Evolutionary conservation across 2,329 filamentous ascomycete species (phyloP).

Genomic region (Aspergillus versicolor): DNA sequence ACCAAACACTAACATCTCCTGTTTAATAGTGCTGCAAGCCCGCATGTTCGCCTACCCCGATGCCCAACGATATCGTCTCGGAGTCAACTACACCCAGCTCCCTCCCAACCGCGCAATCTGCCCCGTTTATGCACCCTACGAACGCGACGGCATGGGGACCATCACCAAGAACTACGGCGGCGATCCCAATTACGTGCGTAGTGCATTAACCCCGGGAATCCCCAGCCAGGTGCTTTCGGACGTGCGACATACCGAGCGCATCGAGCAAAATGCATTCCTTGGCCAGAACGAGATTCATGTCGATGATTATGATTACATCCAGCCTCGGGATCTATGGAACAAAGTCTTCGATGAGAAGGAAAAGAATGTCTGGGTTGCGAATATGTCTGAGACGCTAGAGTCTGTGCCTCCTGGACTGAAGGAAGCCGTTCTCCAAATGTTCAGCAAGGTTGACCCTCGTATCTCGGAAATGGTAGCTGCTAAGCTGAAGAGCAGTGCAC

Average conservation of each 20-base stretch:
- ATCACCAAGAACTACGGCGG: conserved; percentile 56
- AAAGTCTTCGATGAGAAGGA: conserved; percentile 27
- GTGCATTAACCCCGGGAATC: conserved; percentile 22
- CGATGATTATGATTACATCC: conserved; percentile 31
- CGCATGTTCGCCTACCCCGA: conserved; percentile 63
- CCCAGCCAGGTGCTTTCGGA: conserved; percentile 17
- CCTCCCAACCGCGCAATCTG: conserved; percentile 38
- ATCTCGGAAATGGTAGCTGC: no score
- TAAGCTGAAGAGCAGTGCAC: no score
- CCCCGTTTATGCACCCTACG: conserved; percentile 53
- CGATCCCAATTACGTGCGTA: conserved; percentile 56
- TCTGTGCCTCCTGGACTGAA: conserved; percentile 20
- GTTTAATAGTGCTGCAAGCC: conserved; percentile 53
- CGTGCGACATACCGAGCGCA: conserved; percentile 23
- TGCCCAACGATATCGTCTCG: conserved; percentile 43
- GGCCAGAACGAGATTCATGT: conserved; percentile 26
- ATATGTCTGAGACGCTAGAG: conserved; percentile 25
- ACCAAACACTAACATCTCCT: conserved; percentile 18
- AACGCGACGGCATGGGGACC: conserved; percentile 39
- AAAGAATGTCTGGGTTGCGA: conserved; percentile 20
- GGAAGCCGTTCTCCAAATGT: conserved; percentile 20
- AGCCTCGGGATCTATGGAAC: conserved; percentile 32
- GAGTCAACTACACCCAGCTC: conserved; percentile 42
- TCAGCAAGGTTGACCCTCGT: conserved; percentile 20
- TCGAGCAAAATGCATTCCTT: conserved; percentile 20